Evolutionary conservation across 805 yeast genomes (phyloP).

Genomic region (Yarrowia keelungensis): DNA sequence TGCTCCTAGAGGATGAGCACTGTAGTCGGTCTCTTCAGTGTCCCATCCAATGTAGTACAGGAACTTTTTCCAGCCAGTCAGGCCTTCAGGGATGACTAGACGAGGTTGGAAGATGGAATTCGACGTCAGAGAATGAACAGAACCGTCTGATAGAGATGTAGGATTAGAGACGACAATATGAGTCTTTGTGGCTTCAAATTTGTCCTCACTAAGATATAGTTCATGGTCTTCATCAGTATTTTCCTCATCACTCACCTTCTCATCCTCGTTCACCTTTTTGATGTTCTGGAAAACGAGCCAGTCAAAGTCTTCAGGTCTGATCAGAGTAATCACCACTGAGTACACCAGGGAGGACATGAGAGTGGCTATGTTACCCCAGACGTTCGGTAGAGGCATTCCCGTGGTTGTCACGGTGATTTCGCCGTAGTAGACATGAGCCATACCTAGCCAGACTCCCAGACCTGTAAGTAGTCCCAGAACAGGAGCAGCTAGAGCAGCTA

Average conservation of each 20-base stretch:
- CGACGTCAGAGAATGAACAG: no score
- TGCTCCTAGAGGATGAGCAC: no score
- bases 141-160: no score
- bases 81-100: no score
- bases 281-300: conserved; percentile 41
- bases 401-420: conserved; percentile 47
- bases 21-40: no score
- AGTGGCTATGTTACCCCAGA: conserved; percentile 48
- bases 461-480: conserved; percentile 39
- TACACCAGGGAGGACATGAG: conserved; percentile 45
- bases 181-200: no score
- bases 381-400: conserved; percentile 21
- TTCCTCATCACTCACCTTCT: background rate
- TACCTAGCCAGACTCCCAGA: conserved; percentile 42
- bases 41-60: no score
- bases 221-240: no score
- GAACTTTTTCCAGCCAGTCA: no score
- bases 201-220: no score
- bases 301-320: conserved; percentile 41
- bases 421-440: conserved; percentile 45
- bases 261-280: conserved; percentile 2
- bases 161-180: no score
- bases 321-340: conserved; percentile 46
- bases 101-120: no score
- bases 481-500: conserved; percentile 35